Conservation (phyloP, 2,329 filamentous ascomycete genomes). For the Penicillium sp. region DNA sequence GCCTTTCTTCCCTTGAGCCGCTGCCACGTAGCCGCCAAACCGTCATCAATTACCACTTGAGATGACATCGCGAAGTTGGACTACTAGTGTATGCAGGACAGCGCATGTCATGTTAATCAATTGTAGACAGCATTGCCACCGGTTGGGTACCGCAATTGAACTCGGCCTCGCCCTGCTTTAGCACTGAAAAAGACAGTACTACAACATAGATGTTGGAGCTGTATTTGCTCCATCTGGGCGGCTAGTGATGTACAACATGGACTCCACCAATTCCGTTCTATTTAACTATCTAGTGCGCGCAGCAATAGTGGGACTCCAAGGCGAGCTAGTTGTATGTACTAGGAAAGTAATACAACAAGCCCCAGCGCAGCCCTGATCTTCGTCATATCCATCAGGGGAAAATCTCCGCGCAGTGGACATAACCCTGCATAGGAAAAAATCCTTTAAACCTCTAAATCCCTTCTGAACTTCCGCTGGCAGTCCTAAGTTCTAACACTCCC, state of each 20-base stretch:
- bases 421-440: neutral
- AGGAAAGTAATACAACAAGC: neutral
- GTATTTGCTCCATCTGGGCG: too few species aligned
- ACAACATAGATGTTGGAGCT: neutral
- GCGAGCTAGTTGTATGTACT: neutral
- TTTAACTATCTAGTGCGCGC: neutral
- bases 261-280: neutral
- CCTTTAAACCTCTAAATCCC: conserved; percentile 1
- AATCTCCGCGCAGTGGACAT: conserved; percentile 9
- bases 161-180: neutral
- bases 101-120: neutral
- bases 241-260: neutral
- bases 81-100: neutral
- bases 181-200: neutral
- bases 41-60: neutral
- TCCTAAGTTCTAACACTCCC: neutral
- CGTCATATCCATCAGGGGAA: conserved; percentile 20
- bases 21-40: conserved; percentile 15
- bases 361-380: conserved; percentile 9
- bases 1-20: conserved; percentile 7
- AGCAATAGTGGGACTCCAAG: conserved; percentile 1
- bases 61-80: neutral
- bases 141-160: neutral
- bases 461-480: neutral
- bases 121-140: neutral